Conservation (phyloP, 345 rosid species). For the Noccaea caerulescens region DNA sequence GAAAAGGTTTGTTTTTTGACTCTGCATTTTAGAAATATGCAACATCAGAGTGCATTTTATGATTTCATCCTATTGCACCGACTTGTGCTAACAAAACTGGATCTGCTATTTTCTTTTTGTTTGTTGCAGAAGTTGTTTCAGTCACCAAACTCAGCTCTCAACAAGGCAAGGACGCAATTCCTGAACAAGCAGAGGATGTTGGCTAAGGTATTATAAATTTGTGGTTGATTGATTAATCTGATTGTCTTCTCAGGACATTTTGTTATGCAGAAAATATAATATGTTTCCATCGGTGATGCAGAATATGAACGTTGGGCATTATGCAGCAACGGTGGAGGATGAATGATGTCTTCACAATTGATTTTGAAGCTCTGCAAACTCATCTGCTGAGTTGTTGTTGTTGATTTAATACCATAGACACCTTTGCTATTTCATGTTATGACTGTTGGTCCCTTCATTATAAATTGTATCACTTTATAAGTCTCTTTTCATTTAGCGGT, state of each 20-base stretch:
- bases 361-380: slow-evolving; percentile 24
- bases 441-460: not conserved
- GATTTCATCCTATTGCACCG: not conserved
- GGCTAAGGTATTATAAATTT: slow-evolving; percentile 53
- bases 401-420: slow-evolving; percentile 8
- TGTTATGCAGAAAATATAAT: slow-evolving; percentile 1
- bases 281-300: slow-evolving; percentile 24
- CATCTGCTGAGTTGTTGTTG: slow-evolving; percentile 2
- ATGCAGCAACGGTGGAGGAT: slow-evolving; percentile 34
- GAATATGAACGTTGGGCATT: slow-evolving; percentile 45
- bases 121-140: slow-evolving; percentile 66
- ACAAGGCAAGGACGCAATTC: slow-evolving; percentile 87
- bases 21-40: no score
- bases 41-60: not conserved
- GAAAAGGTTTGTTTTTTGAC: slow-evolving; percentile 61
- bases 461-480: not conserved
- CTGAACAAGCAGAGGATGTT: slow-evolving; percentile 85
- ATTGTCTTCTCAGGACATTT: not conserved
- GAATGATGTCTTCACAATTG: slow-evolving; percentile 16
- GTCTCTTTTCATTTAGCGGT: not conserved
- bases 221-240: not conserved
- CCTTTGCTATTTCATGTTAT: slow-evolving; percentile 14
- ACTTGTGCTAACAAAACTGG: slow-evolving; percentile 3
- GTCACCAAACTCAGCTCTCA: slow-evolving; percentile 79
- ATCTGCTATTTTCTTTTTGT: not conserved